A percentile compares a stretch with the other conserved stretches of the same genome.
Evolutionary conservation across 2,329 filamentous ascomycete species (phyloP).

Genomic region (Clonostachys sp.): DNA sequence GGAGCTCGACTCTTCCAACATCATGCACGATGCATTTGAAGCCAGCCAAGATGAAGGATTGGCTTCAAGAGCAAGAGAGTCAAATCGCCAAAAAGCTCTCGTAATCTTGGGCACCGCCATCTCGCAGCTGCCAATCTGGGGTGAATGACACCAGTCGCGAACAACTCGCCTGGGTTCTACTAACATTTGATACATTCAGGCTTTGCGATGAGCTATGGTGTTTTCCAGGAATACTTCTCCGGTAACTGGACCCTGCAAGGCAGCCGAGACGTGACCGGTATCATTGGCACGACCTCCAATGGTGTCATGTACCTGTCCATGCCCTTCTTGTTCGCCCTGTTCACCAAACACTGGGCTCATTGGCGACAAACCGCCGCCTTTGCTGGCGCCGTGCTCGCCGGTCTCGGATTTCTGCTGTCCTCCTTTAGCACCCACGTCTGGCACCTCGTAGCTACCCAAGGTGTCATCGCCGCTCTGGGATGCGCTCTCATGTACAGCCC

Average conservation of each 20-base stretch:
- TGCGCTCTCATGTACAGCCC: conserved; percentile 9
- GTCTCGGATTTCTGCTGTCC: conserved; percentile 6
- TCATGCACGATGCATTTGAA: too few species aligned
- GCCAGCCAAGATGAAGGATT: too few species aligned
- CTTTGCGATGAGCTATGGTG: conserved; percentile 10
- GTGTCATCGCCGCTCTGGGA: conserved; percentile 6
- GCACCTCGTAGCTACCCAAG: conserved; percentile 8
- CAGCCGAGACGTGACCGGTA: conserved; percentile 4
- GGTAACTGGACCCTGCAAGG: conserved; percentile 5
- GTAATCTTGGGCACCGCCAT: background rate
- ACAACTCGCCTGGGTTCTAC: background rate
- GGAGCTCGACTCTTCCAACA: too few species aligned
- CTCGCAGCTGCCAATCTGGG: conserved; percentile 5
- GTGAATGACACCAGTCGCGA: background rate
- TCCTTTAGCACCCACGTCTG: conserved; percentile 6
- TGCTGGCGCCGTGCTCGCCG: conserved; percentile 4
- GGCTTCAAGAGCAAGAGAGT: too few species aligned
- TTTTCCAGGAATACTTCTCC: conserved; percentile 10
- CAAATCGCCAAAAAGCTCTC: too few species aligned
- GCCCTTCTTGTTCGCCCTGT: conserved; percentile 8
- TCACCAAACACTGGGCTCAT: conserved; percentile 7
- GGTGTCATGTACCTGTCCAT: conserved; percentile 10
- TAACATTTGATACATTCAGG: conserved; percentile 1
- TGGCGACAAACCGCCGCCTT: conserved; percentile 5
- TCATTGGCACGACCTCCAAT: conserved; percentile 9